A percentile compares a stretch with the other conserved stretches of the same genome.
These are phyloP conservation scores for Torulaspora globosa DNA, from an alignment of 1,139 yeast genomes.

Conservation along the genomic window DNA sequence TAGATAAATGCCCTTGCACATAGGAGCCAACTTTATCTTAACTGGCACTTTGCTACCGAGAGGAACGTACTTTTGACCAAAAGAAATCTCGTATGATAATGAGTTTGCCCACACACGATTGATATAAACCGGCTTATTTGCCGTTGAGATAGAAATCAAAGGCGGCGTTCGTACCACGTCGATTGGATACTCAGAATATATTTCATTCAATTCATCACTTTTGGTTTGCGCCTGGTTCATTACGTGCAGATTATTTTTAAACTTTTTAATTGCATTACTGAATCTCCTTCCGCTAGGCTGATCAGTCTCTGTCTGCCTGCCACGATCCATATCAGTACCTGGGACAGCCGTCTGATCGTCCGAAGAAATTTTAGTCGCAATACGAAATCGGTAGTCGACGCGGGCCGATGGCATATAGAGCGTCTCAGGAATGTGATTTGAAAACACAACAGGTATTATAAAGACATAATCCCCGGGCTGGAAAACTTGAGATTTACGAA, in stretches of 20 bases:
- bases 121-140: slow-evolving; percentile 77
- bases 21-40: slow-evolving; percentile 67
- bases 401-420: slow-evolving; percentile 49
- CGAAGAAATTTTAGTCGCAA: slow-evolving; percentile 22
- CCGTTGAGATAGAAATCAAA: slow-evolving; percentile 63
- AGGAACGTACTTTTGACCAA: slow-evolving; percentile 71
- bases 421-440: slow-evolving; percentile 69
- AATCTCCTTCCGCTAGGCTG: slow-evolving; percentile 13
- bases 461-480: slow-evolving; percentile 74
- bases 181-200: slow-evolving; percentile 29
- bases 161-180: slow-evolving; percentile 70
- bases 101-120: slow-evolving; percentile 80
- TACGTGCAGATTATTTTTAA: slow-evolving; percentile 26
- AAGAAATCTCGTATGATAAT: slow-evolving; percentile 69
- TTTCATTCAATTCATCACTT: slow-evolving; percentile 12
- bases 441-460: slow-evolving; percentile 64
- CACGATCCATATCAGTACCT: neutral
- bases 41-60: slow-evolving; percentile 60
- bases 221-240: slow-evolving; percentile 9
- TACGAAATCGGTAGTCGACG: slow-evolving; percentile 32
- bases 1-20: slow-evolving; percentile 61
- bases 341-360: slow-evolving; percentile 1
- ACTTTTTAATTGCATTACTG: slow-evolving; percentile 23
- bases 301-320: slow-evolving; percentile 5
- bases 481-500: slow-evolving; percentile 14